Evolutionary conservation across 176 grass and related monocot species (phyloP), one percentile per base, ranked within the genome.

Genomic region (Eremochloa ophiuroides): DNA sequence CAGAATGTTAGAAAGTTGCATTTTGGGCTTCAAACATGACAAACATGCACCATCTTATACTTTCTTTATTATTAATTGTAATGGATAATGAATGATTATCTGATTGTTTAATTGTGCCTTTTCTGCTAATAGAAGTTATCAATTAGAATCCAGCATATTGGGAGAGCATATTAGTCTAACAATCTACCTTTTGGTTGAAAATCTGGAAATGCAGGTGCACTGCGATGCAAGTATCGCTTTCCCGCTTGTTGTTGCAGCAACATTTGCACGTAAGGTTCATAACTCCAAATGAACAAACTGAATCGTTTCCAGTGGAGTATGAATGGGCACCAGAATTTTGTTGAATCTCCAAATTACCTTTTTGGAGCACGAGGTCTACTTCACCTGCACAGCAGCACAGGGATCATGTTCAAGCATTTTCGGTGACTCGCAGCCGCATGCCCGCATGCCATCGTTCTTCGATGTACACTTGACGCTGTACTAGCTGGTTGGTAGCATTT

Each of bases 161-260:
- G 27, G 27, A 43, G 10, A 82, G 3, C 26, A 50, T 53, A 17
- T 67, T n/a, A 82, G 7, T 86, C 43, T 65, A 44, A 41, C 31
- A 53, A 35, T 25, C 16, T 76, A 43, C n/a, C 16, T 79, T 23
- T 80, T 43, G 38, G 8, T 68, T 22, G 0, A 69, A 48, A n/a
- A n/a, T n/a, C 74, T 79, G 38, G 28, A 73, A 89, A 86, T 77
- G 27, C 77, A 98, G n/a, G 92, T 98, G 63, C 95, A 98, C 72
- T 98, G 95, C 4, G 95, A 94, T 78, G 92, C 90, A 18, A 98
- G 90, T 48, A 91, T 98, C 28, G 95, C 89, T 55, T 94, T 98
- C 63, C 95, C 95, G 0, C 82, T 98, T 31, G 22, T 98, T 22
- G 90, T 94, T 14, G 86, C 92, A 58, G 95, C 92, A 15, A 98